Evolutionary conservation across 2,329 filamentous ascomycete species (phyloP), one percentile per base, ranked within the genome.

Genomic region (Exserohilum turcica): DNA sequence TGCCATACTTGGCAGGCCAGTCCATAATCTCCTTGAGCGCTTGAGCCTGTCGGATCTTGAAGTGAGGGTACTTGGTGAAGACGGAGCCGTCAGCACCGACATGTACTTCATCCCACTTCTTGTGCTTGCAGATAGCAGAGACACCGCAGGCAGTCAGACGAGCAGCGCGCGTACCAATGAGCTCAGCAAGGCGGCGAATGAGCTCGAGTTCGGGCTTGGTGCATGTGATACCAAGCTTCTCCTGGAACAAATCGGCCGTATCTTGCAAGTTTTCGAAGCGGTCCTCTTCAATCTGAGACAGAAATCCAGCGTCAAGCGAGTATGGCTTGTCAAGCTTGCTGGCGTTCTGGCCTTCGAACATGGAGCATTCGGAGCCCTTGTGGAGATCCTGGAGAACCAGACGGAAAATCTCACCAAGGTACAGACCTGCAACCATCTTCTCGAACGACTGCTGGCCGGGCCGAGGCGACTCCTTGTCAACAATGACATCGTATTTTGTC

Each of bases 41-140:
- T 74, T 88, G 83, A 12, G 94, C 93, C 50, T 93, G 92, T 48
- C 94, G 89, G 52, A 87, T 85, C 82, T 97, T 97, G 85, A 99
- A 99, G 78, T 96, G 90, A 10, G 94, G 94, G 79, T 99, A 99
- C 76, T 97, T 97, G 83, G 96, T 97, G 81, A 99, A 99, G 48
- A 99, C 93, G 15, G 91, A 96, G 32, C 94, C 94, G 72, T 99
- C 94, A 45, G 94, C 94, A 67, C 94, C 94, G 36, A 99, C 94
- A 76, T 97, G 94, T 80, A 91, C 96, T 32, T 84, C 83, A 70
- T 89, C 79, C 76, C 92, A 93, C 64, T 85, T 84, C 84, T 97
- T 97, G 87, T 97, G 97, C 79, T 88, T 95, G 84, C 90, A 92
- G 71, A 99, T 97, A 53, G 93, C 94, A 10, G 93, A 92, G 48